Conservation (phyloP, 2,329 filamentous ascomycete species). For the Fusarium neocosmosporiellum region DNA sequence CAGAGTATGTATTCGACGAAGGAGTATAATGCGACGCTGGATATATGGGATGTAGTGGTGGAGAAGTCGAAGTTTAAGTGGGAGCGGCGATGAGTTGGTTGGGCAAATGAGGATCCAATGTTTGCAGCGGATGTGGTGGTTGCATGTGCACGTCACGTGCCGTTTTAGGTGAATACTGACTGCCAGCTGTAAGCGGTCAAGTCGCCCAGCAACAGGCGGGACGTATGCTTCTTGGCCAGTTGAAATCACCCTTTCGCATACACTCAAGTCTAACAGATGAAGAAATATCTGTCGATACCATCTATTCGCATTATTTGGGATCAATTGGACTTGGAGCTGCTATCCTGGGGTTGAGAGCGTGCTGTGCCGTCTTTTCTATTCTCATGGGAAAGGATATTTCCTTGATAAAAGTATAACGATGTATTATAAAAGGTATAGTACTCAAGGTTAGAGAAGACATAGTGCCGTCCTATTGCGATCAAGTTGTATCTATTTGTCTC, state of each 20-base stretch:
- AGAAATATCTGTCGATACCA: background rate
- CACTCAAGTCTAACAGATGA: background rate
- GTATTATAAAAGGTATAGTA: background rate
- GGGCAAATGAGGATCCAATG: background rate
- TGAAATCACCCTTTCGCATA: background rate
- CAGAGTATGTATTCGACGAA: background rate
- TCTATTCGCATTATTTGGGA: background rate
- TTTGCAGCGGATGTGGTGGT: constrained; percentile 15
- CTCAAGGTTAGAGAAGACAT: background rate
- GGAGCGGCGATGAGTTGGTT: constrained; percentile 10
- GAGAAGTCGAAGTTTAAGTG: background rate
- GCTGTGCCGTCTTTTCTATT: background rate
- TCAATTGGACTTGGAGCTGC: background rate
- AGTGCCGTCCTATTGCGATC: background rate
- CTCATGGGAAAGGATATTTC: background rate
- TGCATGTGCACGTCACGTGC: constrained; percentile 31
- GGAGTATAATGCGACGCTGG: background rate
- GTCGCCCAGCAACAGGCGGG: background rate
- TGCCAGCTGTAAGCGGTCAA: background rate
- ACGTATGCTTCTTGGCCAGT: background rate
- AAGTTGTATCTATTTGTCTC: background rate
- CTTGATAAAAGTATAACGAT: background rate
- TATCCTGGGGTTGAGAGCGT: background rate
- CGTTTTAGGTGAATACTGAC: background rate
- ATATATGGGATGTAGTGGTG: background rate